Percentiles rank a stretch among this genome's conserved stretches.
Conservation (phyloP, 805 yeast genomes). For the Yamadazyma paraphyllophila region DNA sequence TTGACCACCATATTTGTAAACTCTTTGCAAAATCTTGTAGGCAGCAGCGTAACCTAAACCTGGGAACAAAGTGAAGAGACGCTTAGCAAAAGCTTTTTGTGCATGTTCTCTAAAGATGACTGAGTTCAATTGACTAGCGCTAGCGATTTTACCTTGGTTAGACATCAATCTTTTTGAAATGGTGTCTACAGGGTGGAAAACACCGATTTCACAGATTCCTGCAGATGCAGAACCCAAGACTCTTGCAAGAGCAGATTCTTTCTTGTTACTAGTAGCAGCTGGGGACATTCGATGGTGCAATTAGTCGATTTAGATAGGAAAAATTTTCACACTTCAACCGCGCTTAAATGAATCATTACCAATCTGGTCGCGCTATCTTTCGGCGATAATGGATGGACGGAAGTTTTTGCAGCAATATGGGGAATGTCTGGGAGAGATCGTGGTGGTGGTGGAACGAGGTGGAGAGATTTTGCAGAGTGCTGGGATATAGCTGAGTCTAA, state of each 20-base stretch:
- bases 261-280: conserved; percentile 45
- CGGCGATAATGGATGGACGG: conserved; percentile 1
- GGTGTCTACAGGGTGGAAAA: conserved; percentile 98
- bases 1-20: conserved; percentile 98
- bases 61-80: conserved; percentile 86
- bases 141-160: conserved; percentile 66
- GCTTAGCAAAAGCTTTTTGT: conserved; percentile 60
- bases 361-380: not conserved
- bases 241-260: conserved; percentile 86
- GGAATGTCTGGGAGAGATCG: no score
- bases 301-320: conserved; percentile 2
- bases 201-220: conserved; percentile 93
- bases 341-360: conserved; percentile 10
- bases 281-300: conserved; percentile 30
- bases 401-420: not conserved
- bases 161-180: conserved; percentile 94
- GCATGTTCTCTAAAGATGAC: conserved; percentile 89
- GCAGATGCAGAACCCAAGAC: conserved; percentile 98
- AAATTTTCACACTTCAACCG: conserved; percentile 12
- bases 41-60: conserved; percentile 98
- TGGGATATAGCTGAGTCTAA: no score
- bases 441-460: no score
- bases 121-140: conserved; percentile 65
- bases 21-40: conserved; percentile 94
- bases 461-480: no score